Percentiles rank a stretch among this genome's conserved stretches.
phyloP scores from a whole-genome alignment of 768 basidiomycete species.

The Pleurotus giganteus region DNA sequence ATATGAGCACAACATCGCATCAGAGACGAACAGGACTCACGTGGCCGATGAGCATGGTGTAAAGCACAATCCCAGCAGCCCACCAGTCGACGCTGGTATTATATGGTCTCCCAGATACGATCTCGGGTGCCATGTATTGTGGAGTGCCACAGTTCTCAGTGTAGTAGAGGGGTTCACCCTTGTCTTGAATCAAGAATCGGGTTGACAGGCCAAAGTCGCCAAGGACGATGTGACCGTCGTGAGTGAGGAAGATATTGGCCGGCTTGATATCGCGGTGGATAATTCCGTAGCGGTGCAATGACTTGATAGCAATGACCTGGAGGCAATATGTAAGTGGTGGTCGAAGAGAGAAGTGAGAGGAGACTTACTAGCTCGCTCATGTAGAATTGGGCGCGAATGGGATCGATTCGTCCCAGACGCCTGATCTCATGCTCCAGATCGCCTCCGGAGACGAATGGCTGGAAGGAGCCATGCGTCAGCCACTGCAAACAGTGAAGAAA shows the following conservation, averaged over 20 bases:
- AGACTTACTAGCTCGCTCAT: slow-evolving; percentile 4
- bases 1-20: neutral
- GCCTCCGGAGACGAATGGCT: slow-evolving; percentile 8
- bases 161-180: slow-evolving; percentile 17
- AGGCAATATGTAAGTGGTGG: no score
- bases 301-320: slow-evolving; percentile 6
- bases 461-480: neutral
- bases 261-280: slow-evolving; percentile 13
- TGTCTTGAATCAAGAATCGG: slow-evolving; percentile 9
- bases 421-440: slow-evolving; percentile 8
- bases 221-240: slow-evolving; percentile 4
- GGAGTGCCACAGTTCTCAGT: slow-evolving; percentile 27
- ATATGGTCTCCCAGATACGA: slow-evolving; percentile 22
- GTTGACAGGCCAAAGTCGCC: slow-evolving; percentile 11
- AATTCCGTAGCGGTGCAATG: slow-evolving; percentile 3
- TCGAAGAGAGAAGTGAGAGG: neutral
- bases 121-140: slow-evolving; percentile 32
- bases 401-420: neutral
- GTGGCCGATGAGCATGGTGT: slow-evolving; percentile 66
- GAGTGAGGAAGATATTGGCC: slow-evolving; percentile 6
- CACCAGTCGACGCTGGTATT: slow-evolving; percentile 59
- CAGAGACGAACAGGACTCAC: slow-evolving; percentile 18
- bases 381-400: slow-evolving; percentile 1
- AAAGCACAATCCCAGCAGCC: slow-evolving; percentile 76
- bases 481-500: no score